Conservation (phyloP, 2,329 filamentous ascomycete genomes). For the Exophiala aquamarina region DNA sequence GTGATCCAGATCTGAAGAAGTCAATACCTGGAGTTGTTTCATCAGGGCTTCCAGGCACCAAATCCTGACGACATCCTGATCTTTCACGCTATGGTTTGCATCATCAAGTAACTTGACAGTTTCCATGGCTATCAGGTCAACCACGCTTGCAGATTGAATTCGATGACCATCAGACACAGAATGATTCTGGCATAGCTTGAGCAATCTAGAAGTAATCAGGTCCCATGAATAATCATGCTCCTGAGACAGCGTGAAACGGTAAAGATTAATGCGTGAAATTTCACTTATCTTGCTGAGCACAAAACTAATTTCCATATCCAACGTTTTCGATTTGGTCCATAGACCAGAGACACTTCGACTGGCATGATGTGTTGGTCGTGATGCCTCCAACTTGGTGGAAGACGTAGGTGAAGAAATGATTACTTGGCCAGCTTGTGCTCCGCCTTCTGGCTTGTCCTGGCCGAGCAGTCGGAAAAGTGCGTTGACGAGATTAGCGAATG, state of each 20-base stretch:
- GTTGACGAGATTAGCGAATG: constrained; percentile 68
- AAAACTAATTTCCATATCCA: constrained; percentile 47
- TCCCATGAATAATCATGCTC: constrained; percentile 75
- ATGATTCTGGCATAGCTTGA: constrained; percentile 43
- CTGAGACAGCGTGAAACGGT: constrained; percentile 67
- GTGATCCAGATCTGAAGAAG: constrained; percentile 1
- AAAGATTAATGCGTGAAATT: constrained; percentile 70
- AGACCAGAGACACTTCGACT: constrained; percentile 42
- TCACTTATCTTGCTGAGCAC: constrained; percentile 74
- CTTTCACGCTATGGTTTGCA: constrained; percentile 30
- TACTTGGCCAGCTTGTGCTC: constrained; percentile 2
- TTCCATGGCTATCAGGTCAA: constrained; percentile 47
- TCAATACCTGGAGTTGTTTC: constrained; percentile 19
- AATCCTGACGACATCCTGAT: constrained; percentile 17
- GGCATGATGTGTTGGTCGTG: constrained; percentile 36
- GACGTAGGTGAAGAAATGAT: constrained; percentile 42
- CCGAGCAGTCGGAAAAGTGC: constrained; percentile 23
- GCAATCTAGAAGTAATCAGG: constrained; percentile 58
- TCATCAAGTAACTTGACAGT: constrained; percentile 42
- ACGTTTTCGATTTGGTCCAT: constrained; percentile 41
- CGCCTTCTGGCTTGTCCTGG: constrained; percentile 44
- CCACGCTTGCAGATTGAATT: constrained; percentile 60
- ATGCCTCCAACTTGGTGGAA: constrained; percentile 24
- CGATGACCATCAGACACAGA: constrained; percentile 41
- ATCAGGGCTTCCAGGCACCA: constrained; percentile 20